A percentile compares a stretch with the other conserved stretches of the same genome.
These are phyloP conservation scores for Vitis rupestris DNA, from an alignment of 164 flowering plant species.

Conservation along the genomic window DNA sequence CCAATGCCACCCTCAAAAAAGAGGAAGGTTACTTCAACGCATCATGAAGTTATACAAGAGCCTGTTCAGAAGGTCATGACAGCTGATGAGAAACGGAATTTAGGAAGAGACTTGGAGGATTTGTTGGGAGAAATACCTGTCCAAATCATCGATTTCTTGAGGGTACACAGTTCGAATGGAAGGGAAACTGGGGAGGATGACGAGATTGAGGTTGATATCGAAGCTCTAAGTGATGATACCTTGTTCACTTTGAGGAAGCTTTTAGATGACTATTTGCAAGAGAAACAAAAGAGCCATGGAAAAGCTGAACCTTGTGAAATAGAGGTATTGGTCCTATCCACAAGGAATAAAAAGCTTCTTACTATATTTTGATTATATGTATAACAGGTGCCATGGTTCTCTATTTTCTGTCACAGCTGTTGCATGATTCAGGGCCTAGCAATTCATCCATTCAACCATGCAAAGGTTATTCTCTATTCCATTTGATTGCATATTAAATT, in stretches of 20 bases:
- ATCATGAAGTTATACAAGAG: constrained; percentile 28
- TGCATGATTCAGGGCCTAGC: constrained; percentile 68
- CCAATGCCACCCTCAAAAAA: constrained; percentile 46
- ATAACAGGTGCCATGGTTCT: not conserved
- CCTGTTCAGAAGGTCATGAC: constrained; percentile 50
- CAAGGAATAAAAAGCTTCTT: too few species aligned
- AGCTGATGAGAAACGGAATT: constrained; percentile 51
- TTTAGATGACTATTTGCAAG: constrained; percentile 58
- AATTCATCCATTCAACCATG: constrained; percentile 62
- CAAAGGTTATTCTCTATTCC: constrained; percentile 42
- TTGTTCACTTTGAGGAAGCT: constrained; percentile 62
- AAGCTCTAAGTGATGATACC: constrained; percentile 61
- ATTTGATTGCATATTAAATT: not conserved
- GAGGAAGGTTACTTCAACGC: constrained; percentile 37
- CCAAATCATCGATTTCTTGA: constrained; percentile 64
- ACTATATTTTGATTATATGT: not conserved
- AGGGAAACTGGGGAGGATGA: constrained; percentile 60
- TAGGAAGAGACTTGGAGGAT: constrained; percentile 58
- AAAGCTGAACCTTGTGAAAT: constrained; percentile 69
- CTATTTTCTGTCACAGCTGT: constrained; percentile 40
- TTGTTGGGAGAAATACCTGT: constrained; percentile 57
- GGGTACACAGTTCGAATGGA: constrained; percentile 45
- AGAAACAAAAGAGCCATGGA: constrained; percentile 34
- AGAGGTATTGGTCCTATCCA: constrained; percentile 47
- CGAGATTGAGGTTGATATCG: constrained; percentile 87